These are phyloP conservation scores for Tubosaeta brunneosetosa DNA, from an alignment of 768 basidiomycete genomes.

Conservation along the genomic window DNA sequence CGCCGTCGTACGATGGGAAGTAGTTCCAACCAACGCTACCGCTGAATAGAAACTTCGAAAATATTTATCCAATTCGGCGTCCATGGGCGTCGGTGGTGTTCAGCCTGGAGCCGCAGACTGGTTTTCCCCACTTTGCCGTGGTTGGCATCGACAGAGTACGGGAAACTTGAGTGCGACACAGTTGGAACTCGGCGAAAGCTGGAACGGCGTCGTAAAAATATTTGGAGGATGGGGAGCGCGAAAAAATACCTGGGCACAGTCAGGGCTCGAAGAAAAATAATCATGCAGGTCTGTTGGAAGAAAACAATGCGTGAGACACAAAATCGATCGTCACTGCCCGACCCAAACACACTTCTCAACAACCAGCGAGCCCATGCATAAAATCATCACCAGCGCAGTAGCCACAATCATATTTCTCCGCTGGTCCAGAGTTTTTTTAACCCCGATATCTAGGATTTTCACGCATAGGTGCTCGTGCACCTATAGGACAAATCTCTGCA, in stretches of 20 bases:
- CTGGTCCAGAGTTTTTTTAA: neutral
- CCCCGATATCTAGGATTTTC: slow-evolving; percentile 1
- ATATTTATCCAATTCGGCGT: neutral
- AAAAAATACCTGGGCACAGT: neutral
- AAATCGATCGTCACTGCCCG: too few relatives aligned
- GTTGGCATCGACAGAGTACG: neutral
- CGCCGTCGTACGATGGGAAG: neutral
- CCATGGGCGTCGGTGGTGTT: neutral
- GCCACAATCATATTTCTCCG: neutral
- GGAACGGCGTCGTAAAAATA: neutral
- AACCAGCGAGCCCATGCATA: neutral
- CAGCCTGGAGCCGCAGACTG: neutral
- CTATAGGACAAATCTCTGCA: neutral
- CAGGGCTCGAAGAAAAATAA: neutral
- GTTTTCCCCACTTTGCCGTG: neutral
- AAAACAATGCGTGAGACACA: neutral
- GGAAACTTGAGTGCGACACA: neutral
- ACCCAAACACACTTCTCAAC: neutral
- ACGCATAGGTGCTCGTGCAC: neutral
- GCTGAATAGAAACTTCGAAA: neutral
- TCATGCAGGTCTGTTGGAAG: neutral
- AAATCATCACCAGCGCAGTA: neutral
- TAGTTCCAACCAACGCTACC: neutral
- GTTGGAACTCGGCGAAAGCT: neutral
- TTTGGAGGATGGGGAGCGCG: neutral